These are phyloP conservation scores for Boletus hoseneyae DNA, from an alignment of 1,284 basidiomycete species.

Conservation along the genomic window DNA sequence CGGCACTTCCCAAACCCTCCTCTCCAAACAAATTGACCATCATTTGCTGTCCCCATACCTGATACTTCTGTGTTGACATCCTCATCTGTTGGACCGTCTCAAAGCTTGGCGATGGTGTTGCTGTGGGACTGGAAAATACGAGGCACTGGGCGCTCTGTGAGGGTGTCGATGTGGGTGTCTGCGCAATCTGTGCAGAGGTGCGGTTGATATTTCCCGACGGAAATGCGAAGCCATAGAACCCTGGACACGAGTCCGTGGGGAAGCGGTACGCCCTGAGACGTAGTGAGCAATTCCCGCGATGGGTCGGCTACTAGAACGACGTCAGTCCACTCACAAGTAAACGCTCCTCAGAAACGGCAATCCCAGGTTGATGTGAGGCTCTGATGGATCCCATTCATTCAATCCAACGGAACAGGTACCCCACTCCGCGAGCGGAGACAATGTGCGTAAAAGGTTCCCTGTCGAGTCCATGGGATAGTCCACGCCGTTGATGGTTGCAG, in stretches of 20 bases:
- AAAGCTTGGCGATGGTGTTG: slow-evolving; percentile 13
- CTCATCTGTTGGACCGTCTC: slow-evolving; percentile 10
- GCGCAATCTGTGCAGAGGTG: slow-evolving; percentile 20
- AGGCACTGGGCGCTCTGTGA: slow-evolving; percentile 15
- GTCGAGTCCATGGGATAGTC: slow-evolving; percentile 28
- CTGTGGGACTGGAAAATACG: slow-evolving; percentile 9
- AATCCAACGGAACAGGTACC: slow-evolving; percentile 16
- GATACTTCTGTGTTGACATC: slow-evolving; percentile 10
- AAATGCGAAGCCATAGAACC: slow-evolving; percentile 27
- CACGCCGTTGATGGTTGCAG: slow-evolving; percentile 27
- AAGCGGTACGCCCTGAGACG: slow-evolving; percentile 26
- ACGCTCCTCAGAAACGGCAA: slow-evolving; percentile 17
- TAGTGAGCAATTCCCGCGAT: background rate
- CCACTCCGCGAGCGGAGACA: slow-evolving; percentile 2
- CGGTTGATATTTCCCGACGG: slow-evolving; percentile 22
- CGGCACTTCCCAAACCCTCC: background rate
- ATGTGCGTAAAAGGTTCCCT: slow-evolving; percentile 18
- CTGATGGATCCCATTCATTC: background rate
- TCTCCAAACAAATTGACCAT: slow-evolving; percentile 9
- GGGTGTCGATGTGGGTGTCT: slow-evolving; percentile 21
- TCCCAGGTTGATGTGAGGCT: slow-evolving; percentile 8
- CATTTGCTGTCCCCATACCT: slow-evolving; percentile 13
- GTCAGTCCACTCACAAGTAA: slow-evolving; percentile 13
- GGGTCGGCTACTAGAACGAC: background rate
- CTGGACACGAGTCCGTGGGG: slow-evolving; percentile 27